Evolutionary conservation across 495 filamentous ascomycete genomes (phyloP).

Genomic region (Parachaetomium inaequale): DNA sequence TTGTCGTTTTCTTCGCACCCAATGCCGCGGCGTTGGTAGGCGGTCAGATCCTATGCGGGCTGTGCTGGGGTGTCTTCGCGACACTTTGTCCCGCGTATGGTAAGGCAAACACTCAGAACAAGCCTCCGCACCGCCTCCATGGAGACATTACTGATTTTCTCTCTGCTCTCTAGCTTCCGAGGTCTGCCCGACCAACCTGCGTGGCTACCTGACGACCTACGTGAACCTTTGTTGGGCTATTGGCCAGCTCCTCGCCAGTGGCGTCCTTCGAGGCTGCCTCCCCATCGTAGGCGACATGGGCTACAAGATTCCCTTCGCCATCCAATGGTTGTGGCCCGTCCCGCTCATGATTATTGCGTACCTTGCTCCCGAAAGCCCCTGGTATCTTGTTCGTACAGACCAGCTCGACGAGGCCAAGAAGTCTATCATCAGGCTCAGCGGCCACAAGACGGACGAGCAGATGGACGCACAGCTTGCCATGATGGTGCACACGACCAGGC

Average conservation of each 20-base stretch:
- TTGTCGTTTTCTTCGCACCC: conserved; percentile 1
- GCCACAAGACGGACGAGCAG: conserved; percentile 18
- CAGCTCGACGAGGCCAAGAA: conserved; percentile 46
- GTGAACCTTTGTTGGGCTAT: conserved; percentile 68
- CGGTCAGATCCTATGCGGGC: conserved; percentile 3
- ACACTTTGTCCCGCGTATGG: conserved; percentile 3
- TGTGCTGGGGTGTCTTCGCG: conserved; percentile 7
- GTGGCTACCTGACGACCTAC: conserved; percentile 54
- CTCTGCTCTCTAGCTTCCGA: conserved; percentile 43
- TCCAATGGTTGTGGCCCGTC: conserved; percentile 64
- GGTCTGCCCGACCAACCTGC: conserved; percentile 56
- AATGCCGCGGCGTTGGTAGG: background rate
- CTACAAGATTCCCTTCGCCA: conserved; percentile 57
- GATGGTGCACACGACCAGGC: conserved; percentile 58
- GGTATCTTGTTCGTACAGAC: conserved; percentile 60
- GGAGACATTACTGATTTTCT: background rate
- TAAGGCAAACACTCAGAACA: background rate
- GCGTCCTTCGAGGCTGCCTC: conserved; percentile 49
- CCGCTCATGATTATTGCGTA: conserved; percentile 54
- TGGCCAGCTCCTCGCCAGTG: conserved; percentile 57
- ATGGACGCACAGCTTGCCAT: conserved; percentile 46
- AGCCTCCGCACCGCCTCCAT: background rate
- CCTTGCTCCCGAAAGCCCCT: conserved; percentile 59
- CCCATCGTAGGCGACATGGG: conserved; percentile 43
- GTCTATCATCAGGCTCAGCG: conserved; percentile 44